Evolutionary conservation across 371 early-diverging fungal genomes (phyloP), one percentile per base, ranked within the genome.

Genomic region (Mortierella sp.): DNA sequence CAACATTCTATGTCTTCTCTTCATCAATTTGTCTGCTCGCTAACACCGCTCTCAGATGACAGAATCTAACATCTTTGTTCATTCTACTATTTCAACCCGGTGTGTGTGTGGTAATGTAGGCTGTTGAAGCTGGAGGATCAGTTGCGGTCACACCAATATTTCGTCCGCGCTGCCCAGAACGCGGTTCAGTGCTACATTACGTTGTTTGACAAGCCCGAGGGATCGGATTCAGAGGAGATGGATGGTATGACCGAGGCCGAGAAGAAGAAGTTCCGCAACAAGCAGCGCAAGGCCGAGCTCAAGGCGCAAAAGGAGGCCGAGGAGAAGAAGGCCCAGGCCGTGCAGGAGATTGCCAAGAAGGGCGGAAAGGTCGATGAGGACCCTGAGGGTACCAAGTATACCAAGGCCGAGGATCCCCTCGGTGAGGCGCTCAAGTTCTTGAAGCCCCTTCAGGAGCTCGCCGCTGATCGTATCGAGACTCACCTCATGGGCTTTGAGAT

Each of bases 61-160:
- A 47, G 14, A n/a, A 34, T 24, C 26, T 77, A 71, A 43, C 66
- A 14, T 16, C 19, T n/a, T 64, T 63, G 31, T 19, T 52, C 19
- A 39, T 7, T 11, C 22, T 53, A n/a, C n/a, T n/a, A n/a, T n/a
- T n/a, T n/a, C n/a, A n/a, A n/a, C n/a, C n/a, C n/a, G n/a, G n/a
- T 66, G 43, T 52, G n/a, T 47, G 50, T 22, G 7, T 11, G 37
- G 5, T 31, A 3, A 43, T 14, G 19, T 63, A 81, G 81, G 4
- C 71, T 96, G 48, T 85, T 99, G 31, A 86, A 90, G 37, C 91
- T 92, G 85, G 97, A 96, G 80, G 96, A 97, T 83, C 79, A 87
- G 31, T 69, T 97, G 10, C 91, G 92, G 31, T 83, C 81, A 2
- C 93, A 96, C 80, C 91, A 90, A 13, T 91, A 89, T 79, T 99